Evolutionary conservation across 495 filamentous ascomycete species (phyloP), one percentile per base, ranked within the genome.

Genomic region (Ascodesmis nigricans): DNA sequence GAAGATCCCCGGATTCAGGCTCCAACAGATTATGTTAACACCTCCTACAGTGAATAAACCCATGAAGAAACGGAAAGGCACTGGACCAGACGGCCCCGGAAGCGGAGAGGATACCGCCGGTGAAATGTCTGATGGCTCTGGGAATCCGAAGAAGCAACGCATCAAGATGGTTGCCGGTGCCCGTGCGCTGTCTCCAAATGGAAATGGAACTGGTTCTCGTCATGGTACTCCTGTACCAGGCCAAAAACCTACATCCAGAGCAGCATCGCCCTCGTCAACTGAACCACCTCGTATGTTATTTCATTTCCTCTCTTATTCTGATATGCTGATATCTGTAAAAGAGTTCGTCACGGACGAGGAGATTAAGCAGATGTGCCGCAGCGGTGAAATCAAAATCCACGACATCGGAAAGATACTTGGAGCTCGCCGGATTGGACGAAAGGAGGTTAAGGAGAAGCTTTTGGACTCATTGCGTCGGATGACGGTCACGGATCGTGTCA

Each of bases 81-180:
- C 54, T 10, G 57, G 55, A 23, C 64, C 63, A 13, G 72, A 69
- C 7, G 77, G 78, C 33, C 71, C 67, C 37, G 87, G 81, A 43
- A 83, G 91, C 36, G 67, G 69, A 18, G 84, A 92, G 43, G 69
- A 61, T 31, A 82, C 69, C 8, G 73, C 65, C 4, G 76, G 69
- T 19, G 77, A 87, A 53, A 71, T 71, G 54, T 78, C 73, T 21
- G 78, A 84, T 47, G 70, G 66, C 9, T 67, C 59, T 5, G 52
- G 52, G 4, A 47, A 40, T 15, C 44, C 54, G 34, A 73, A 70
- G 53, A 67, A 66, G 44, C 73, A 71, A 54, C 78, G 74, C 47
- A 54, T 80, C 41, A 75, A 70, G 53, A 53, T 78, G 23, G 56
- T 60, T 38, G 35, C 57, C 10, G 43, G 50, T 1, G 43, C 35